Evolutionary conservation across 1,139 yeast species (phyloP).

Genomic region (Waltiozyma sp.): DNA sequence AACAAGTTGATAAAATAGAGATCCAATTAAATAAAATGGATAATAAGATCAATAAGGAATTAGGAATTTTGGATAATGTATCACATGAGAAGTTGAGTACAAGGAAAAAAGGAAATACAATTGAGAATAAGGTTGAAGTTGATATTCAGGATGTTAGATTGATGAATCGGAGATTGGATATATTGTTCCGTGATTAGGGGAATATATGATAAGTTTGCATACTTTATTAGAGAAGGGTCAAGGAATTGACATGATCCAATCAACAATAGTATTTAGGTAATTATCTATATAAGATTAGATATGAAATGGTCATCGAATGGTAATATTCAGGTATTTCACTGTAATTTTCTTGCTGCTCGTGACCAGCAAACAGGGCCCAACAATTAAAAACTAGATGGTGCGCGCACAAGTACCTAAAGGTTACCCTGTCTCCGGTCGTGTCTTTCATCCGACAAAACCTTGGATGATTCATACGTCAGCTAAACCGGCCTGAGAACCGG

Average conservation of each 20-base stretch:
- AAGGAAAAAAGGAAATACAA: too few relatives aligned
- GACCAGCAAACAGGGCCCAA: not conserved
- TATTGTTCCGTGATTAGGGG: too few relatives aligned
- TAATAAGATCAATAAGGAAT: not conserved
- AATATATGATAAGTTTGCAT: too few relatives aligned
- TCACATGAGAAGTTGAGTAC: not conserved
- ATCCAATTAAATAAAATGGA: not conserved
- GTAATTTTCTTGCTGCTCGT: too few relatives aligned
- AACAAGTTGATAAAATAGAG: not conserved
- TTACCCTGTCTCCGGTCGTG: not conserved
- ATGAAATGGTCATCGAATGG: too few relatives aligned
- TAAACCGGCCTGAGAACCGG: not conserved
- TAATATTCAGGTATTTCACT: too few relatives aligned
- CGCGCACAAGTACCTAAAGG: not conserved
- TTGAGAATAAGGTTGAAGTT: too few relatives aligned
- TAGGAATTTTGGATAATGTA: not conserved
- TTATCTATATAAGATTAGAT: too few relatives aligned
- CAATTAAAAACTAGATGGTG: not conserved
- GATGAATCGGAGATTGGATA: not conserved
- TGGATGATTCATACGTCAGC: not conserved
- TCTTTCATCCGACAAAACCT: not conserved
- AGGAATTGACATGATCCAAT: too few relatives aligned
- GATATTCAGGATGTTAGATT: too few relatives aligned
- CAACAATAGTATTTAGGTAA: too few relatives aligned
- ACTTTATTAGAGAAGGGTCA: too few relatives aligned